Conservation (phyloP, 768 basidiomycete genomes). For the Calocybe indica region DNA sequence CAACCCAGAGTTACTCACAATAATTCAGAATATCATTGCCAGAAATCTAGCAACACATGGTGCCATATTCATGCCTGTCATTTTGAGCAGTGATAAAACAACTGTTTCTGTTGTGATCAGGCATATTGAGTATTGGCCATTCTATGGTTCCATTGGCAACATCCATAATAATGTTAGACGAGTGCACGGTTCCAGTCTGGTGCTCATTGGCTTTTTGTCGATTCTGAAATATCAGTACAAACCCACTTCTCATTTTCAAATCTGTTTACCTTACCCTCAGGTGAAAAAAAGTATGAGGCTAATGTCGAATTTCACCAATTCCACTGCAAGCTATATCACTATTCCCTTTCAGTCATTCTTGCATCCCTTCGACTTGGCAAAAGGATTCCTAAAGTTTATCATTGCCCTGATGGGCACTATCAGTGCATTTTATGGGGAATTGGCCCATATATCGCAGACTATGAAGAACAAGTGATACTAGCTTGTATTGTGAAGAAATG, state of each 20-base stretch:
- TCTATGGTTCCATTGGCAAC: slow-evolving; percentile 5
- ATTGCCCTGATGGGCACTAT: slow-evolving; percentile 17
- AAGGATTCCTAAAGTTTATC: slow-evolving; percentile 13
- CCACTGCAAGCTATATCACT: slow-evolving; percentile 12
- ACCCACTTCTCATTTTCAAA: background rate
- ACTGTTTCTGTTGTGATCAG: slow-evolving; percentile 19
- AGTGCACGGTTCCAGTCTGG: background rate
- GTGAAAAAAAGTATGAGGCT: background rate
- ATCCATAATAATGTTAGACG: background rate
- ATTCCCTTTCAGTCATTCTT: slow-evolving; percentile 9
- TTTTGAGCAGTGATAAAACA: slow-evolving; percentile 22
- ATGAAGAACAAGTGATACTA: slow-evolving; percentile 17
- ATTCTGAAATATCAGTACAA: background rate
- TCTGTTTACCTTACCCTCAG: background rate
- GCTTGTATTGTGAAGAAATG: slow-evolving; percentile 14
- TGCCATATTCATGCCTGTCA: slow-evolving; percentile 10
- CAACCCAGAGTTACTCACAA: background rate
- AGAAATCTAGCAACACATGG: background rate
- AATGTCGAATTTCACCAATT: slow-evolving; percentile 8
- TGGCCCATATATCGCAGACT: slow-evolving; percentile 20
- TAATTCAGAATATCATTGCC: background rate
- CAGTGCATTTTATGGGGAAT: slow-evolving; percentile 12
- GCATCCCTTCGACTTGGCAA: slow-evolving; percentile 11
- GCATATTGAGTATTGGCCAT: slow-evolving; percentile 6
- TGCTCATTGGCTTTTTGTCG: background rate